A percentile compares a stretch with the other conserved stretches of the same genome.
Evolutionary conservation across 495 filamentous ascomycete genomes (phyloP).

Genomic region (Penicillium malachiteum): DNA sequence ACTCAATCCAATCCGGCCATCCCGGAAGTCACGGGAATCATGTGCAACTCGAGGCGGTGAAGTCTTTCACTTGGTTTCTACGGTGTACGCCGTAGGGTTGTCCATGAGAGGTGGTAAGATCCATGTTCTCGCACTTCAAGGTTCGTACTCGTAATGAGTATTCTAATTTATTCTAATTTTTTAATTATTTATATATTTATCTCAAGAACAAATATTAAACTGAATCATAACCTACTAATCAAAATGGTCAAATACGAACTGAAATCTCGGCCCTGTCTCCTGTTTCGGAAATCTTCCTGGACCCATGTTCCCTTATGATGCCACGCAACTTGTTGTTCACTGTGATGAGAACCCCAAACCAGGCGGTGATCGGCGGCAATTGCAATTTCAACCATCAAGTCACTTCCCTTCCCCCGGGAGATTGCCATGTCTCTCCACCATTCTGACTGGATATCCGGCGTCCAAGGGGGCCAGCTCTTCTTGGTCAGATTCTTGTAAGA

Average conservation of each 20-base stretch:
- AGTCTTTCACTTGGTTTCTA: no score
- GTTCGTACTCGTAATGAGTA: no score
- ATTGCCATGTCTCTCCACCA: not conserved
- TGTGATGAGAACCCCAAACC: constrained; percentile 1
- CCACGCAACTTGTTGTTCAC: not conserved
- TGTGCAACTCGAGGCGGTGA: constrained; percentile 6
- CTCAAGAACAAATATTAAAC: no score
- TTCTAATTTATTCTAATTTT: no score
- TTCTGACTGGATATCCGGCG: not conserved
- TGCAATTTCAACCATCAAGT: constrained; percentile 1
- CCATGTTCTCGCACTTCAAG: no score
- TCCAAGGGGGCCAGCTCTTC: not conserved
- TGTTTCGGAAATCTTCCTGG: constrained; percentile 26
- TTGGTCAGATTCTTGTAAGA: not conserved
- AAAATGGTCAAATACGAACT: not conserved
- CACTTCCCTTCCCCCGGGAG: not conserved
- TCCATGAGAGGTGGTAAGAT: no score
- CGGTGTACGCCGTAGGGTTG: no score
- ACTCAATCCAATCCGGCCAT: constrained; percentile 5
- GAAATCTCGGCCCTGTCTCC: constrained; percentile 29
- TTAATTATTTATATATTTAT: no score
- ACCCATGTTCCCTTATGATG: constrained; percentile 14
- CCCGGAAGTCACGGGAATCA: constrained; percentile 11
- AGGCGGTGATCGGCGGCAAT: constrained; percentile 2
- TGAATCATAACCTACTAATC: no score